These are phyloP conservation scores for Colletotrichum caudatum DNA, from an alignment of 2,329 filamentous ascomycete genomes.

Conservation along the genomic window DNA sequence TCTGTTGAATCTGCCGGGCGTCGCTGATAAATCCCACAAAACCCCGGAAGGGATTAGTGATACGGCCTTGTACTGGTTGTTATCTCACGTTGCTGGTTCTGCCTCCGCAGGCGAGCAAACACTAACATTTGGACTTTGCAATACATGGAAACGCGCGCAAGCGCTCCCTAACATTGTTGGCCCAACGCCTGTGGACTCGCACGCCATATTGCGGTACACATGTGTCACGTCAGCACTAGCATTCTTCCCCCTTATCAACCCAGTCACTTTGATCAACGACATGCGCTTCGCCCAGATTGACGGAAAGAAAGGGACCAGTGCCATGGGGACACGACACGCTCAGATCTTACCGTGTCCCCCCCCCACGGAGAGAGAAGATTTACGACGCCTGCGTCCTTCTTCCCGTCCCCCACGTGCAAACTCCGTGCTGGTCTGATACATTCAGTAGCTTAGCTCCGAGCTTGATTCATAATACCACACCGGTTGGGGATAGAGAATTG, in stretches of 20 bases:
- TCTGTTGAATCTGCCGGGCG: slow-evolving; percentile 11
- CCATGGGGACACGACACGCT: slow-evolving; percentile 21
- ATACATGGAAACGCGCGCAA: not conserved
- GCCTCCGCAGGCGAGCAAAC: not conserved
- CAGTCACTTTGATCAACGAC: not conserved
- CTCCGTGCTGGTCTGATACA: slow-evolving; percentile 10
- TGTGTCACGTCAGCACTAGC: slow-evolving; percentile 30
- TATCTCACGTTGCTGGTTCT: not conserved
- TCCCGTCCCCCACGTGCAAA: not conserved
- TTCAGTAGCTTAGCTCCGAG: slow-evolving; percentile 13
- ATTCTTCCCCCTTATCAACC: slow-evolving; percentile 2
- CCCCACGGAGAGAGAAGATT: not conserved
- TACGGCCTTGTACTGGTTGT: slow-evolving; percentile 7
- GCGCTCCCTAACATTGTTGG: not conserved
- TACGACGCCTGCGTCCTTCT: not conserved
- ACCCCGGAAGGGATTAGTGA: slow-evolving; percentile 21
- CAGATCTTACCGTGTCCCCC: slow-evolving; percentile 20
- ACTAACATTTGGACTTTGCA: slow-evolving; percentile 6
- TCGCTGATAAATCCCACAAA: slow-evolving; percentile 39
- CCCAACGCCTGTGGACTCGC: slow-evolving; percentile 17
- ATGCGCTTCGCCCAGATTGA: not conserved
- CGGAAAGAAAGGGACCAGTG: slow-evolving; percentile 7
- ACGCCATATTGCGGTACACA: slow-evolving; percentile 21
- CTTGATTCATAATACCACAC: slow-evolving; percentile 34
- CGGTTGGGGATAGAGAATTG: not conserved